Conservation (phyloP, 371 early-diverging fungal genomes). For the Mortierella sp. region DNA sequence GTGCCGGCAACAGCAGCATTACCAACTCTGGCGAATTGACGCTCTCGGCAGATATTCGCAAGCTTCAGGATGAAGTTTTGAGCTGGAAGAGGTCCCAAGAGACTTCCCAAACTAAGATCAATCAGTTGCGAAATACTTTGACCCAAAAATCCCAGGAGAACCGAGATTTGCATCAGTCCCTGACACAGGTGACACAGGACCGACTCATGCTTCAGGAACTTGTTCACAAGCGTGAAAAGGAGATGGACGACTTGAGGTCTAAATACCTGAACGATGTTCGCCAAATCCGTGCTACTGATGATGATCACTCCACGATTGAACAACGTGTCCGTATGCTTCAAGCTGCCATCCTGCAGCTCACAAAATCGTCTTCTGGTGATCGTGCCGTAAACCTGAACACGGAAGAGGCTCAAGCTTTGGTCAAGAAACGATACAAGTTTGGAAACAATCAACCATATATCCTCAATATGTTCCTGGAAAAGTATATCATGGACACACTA, state of each 20-base stretch:
- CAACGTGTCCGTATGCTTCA: slow-evolving; percentile 49
- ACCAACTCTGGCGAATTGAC: slow-evolving; percentile 20
- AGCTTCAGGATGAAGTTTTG: slow-evolving; percentile 47
- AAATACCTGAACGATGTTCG: slow-evolving; percentile 55
- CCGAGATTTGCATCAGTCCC: slow-evolving; percentile 30
- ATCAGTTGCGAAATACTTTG: slow-evolving; percentile 40
- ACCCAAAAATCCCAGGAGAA: slow-evolving; percentile 51
- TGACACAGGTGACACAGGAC: slow-evolving; percentile 46
- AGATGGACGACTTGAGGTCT: slow-evolving; percentile 51
- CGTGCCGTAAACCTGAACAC: slow-evolving; percentile 42
- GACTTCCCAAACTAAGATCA: slow-evolving; percentile 41
- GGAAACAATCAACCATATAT: slow-evolving; percentile 53
- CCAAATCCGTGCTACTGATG: slow-evolving; percentile 54
- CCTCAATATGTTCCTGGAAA: slow-evolving; percentile 56
- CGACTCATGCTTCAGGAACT: slow-evolving; percentile 49
- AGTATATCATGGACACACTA: slow-evolving; percentile 52
- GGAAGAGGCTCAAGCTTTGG: slow-evolving; percentile 38
- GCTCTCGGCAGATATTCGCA: slow-evolving; percentile 37
- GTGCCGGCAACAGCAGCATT: not conserved
- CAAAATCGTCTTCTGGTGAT: slow-evolving; percentile 52
- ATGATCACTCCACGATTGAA: slow-evolving; percentile 54
- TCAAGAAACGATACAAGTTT: slow-evolving; percentile 51
- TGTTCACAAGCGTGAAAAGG: slow-evolving; percentile 54
- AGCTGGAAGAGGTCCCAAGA: slow-evolving; percentile 53
- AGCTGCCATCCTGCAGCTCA: slow-evolving; percentile 51